These are phyloP conservation scores for Dictyostelium citrinum DNA, from an alignment of 78 protist species.

Conservation along the genomic window DNA sequence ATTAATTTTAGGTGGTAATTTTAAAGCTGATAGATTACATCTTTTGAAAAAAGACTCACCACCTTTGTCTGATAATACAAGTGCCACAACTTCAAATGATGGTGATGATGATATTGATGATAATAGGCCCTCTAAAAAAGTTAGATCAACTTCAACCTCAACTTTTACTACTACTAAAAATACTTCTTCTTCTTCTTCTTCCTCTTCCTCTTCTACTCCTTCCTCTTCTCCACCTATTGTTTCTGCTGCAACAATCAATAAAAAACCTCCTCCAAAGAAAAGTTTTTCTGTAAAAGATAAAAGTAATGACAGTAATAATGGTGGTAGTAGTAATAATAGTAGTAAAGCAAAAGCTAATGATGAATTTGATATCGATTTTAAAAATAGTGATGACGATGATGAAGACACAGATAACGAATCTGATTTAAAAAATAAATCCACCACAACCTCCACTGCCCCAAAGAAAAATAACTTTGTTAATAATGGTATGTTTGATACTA, in stretches of 20 bases:
- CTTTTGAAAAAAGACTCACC: not conserved
- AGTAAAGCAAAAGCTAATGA: not conserved
- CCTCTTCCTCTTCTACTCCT: not conserved
- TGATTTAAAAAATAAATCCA: not conserved
- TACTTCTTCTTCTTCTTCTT: not conserved
- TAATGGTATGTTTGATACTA: not conserved
- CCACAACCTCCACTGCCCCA: not conserved
- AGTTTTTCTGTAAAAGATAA: not conserved
- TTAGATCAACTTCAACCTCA: not conserved
- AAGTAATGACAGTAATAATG: not conserved
- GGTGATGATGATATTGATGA: not conserved
- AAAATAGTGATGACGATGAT: not conserved
- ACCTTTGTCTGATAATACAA: not conserved
- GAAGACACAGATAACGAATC: constrained; percentile 2
- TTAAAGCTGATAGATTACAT: constrained; percentile 3
- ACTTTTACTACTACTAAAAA: not conserved
- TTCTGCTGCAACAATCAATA: not conserved
- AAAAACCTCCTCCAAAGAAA: not conserved
- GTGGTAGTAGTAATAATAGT: not conserved
- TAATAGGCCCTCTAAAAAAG: not conserved
- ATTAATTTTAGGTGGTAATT: not conserved
- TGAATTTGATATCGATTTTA: not conserved
- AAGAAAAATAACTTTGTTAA: not conserved
- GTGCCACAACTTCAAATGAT: not conserved
- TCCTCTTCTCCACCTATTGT: not conserved